Conservation (phyloP, 192 early-diverging fungal genomes). For the Piromyces finnis region DNA sequence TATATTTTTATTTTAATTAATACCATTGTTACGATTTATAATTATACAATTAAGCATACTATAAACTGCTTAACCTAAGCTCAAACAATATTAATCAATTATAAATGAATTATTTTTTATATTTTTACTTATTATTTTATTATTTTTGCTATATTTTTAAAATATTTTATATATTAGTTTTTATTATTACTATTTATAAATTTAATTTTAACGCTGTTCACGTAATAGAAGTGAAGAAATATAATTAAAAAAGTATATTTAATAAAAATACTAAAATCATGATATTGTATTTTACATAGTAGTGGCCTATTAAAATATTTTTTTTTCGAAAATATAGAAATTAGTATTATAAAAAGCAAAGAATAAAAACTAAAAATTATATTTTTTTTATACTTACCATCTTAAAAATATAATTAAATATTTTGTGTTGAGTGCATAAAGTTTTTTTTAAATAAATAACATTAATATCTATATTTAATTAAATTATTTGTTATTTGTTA, state of each 20-base stretch:
- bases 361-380: too few relatives aligned
- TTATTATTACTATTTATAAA: background rate
- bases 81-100: background rate
- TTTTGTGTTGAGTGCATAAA: too few relatives aligned
- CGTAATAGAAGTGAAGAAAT: background rate
- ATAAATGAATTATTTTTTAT: background rate
- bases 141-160: background rate
- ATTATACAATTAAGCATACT: background rate
- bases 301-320: background rate
- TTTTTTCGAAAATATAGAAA: too few relatives aligned
- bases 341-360: too few relatives aligned
- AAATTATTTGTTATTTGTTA: too few relatives aligned
- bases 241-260: background rate
- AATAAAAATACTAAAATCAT: background rate
- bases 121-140: background rate
- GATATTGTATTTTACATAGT: background rate
- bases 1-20: background rate
- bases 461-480: too few relatives aligned
- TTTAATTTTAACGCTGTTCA: background rate
- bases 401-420: too few relatives aligned
- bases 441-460: too few relatives aligned
- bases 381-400: too few relatives aligned
- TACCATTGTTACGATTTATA: background rate
- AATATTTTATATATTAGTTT: too few relatives aligned
- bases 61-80: background rate